Base-by-base conservation (phyloP, 768 basidiomycete species). In the Royoungia palumana region DNA sequence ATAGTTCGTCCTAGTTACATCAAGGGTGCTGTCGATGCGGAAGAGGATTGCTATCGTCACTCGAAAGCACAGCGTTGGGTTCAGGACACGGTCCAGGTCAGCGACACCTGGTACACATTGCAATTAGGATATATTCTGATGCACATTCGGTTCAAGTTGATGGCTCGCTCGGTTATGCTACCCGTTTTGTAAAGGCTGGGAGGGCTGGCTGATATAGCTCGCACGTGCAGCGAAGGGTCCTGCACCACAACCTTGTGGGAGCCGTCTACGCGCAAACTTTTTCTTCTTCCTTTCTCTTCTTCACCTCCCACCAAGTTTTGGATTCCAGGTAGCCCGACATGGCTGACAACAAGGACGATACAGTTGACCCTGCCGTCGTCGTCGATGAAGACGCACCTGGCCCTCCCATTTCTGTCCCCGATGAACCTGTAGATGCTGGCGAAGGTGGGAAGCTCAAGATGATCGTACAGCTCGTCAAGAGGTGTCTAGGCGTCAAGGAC, bases 361-460 rank as follows among this genome's bases (percentile, higher is more conserved):
- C 54, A 19, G 16, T 38, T 16, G 46, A 53, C 10, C 36, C 57
- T 2, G 24, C 41, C 0, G 39, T 47, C 10, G 46, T 51, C 44
- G 32, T 64, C 30, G 76, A 83, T 55, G 78, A 82, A 21, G 81
- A 82, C 10, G 69, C 75, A 21, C 73, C 78, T 9, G 76, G 70
- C 13, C 74, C 78, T 19, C 71, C 84, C 47, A 79, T 89, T 38
- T 80, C 85, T 13, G 77, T 89, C 5, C 83, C 85, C 49, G 87
- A 89, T 44, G 87, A 89, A 55, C 65, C 77, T 35, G 77, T 74
- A 35, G 89, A 91, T 49, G 62, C 76, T 35, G 86, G 88, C 27
- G 94, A 97, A 66, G 89, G 91, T 51, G 88, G 91, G 40, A 94
- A 89, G 76, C 75, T 96, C 51, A 94, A 88, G 79, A 93, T 94